Percentiles rank a stretch among this genome's conserved stretches.
Conservation (phyloP, 2,329 filamentous ascomycete species). For the Blastomyces gilchristii region DNA sequence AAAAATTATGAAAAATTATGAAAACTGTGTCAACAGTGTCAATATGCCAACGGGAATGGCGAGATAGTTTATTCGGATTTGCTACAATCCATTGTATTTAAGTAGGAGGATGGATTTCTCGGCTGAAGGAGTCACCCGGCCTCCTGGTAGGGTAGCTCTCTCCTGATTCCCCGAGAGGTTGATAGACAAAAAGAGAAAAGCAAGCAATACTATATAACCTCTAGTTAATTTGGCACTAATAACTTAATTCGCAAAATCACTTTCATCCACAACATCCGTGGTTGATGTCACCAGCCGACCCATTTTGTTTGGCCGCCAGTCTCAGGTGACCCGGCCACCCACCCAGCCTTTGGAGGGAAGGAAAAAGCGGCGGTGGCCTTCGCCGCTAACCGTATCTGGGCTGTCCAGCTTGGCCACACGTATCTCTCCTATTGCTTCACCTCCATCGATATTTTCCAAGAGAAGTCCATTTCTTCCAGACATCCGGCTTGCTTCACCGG, state of each 20-base stretch:
- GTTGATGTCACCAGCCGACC: background rate
- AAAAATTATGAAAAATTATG: background rate
- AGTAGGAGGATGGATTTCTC: too few relatives aligned
- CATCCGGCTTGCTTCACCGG: constrained; percentile 17
- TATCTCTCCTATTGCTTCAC: constrained; percentile 25
- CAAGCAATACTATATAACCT: background rate
- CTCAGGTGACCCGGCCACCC: background rate
- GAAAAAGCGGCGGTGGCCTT: background rate
- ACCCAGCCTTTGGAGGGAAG: background rate
- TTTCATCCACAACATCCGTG: background rate
- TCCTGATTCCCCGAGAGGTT: background rate
- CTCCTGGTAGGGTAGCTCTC: background rate
- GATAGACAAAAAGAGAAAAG: background rate
- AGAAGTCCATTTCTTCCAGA: constrained; percentile 15
- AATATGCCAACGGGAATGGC: background rate
- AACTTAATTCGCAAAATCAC: too few relatives aligned
- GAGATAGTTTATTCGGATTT: background rate
- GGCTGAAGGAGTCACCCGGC: background rate
- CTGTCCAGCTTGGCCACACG: constrained; percentile 32
- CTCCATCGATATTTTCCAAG: constrained; percentile 24
- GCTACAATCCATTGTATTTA: too few relatives aligned
- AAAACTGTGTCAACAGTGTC: too few relatives aligned
- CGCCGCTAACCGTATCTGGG: constrained; percentile 30
- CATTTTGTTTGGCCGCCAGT: background rate
- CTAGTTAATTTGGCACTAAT: background rate